These are phyloP conservation scores for Urochloa ruziziensis DNA, from an alignment of 176 grass and related monocot genomes.

Conservation along the genomic window DNA sequence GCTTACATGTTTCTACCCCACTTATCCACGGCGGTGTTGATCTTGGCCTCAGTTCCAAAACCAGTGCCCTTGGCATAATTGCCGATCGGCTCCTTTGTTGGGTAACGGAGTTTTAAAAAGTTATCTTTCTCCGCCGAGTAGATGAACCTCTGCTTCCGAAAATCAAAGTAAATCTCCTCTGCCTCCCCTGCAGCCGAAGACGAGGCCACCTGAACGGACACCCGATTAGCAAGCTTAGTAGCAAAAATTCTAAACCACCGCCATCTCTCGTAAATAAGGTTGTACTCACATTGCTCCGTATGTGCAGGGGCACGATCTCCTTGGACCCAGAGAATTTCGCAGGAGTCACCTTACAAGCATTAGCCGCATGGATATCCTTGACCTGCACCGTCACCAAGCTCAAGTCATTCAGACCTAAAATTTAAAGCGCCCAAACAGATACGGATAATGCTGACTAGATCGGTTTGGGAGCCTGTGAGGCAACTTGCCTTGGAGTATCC, in stretches of 20 bases:
- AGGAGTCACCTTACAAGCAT: constrained; percentile 81
- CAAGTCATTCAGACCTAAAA: constrained; percentile 27
- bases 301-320: constrained; percentile 86
- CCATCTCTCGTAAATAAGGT: background rate
- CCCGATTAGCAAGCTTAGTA: background rate
- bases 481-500: constrained; percentile 75
- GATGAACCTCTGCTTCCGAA: constrained; percentile 97
- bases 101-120: constrained; percentile 82
- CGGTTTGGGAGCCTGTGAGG: background rate
- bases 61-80: constrained; percentile 79
- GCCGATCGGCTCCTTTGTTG: constrained; percentile 72
- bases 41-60: constrained; percentile 92
- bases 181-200: constrained; percentile 54
- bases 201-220: constrained; percentile 57
- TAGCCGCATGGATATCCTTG: constrained; percentile 65
- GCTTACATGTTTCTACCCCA: constrained; percentile 97
- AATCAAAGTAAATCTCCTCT: constrained; percentile 96
- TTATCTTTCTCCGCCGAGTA: constrained; percentile 67
- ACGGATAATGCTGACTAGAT: constrained; percentile 10
- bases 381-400: constrained; percentile 47
- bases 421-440: background rate
- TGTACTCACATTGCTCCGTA: constrained; percentile 64
- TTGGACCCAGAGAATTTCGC: constrained; percentile 91
- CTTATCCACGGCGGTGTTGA: constrained; percentile 70
- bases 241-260: background rate